phyloP scores from a whole-genome alignment of 768 basidiomycete genomes.

The Auricularia heimuer region DNA sequence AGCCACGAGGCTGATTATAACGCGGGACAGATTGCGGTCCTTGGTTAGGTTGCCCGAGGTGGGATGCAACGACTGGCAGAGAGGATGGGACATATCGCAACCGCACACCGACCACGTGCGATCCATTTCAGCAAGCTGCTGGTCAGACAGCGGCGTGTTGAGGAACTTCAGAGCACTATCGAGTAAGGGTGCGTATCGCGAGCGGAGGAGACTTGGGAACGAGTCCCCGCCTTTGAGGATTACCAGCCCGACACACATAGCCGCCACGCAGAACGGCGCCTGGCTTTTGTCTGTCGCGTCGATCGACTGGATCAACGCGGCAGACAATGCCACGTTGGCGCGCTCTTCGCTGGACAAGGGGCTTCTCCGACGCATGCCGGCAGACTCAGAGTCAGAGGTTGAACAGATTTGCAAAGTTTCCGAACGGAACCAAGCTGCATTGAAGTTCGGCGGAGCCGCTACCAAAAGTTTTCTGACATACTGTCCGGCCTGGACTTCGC shows the following conservation, averaged over 20 bases:
- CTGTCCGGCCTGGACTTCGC: too few relatives aligned
- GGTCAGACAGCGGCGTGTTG: background rate
- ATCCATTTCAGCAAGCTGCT: background rate
- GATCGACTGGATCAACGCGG: background rate
- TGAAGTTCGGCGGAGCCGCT: too few relatives aligned
- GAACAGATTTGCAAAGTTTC: too few relatives aligned
- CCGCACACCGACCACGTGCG: background rate
- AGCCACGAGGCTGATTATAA: background rate
- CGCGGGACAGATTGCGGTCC: background rate
- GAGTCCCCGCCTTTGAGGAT: background rate
- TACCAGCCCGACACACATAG: background rate
- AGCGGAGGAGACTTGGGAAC: background rate
- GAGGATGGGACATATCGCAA: background rate
- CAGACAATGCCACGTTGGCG: background rate
- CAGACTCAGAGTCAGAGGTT: background rate
- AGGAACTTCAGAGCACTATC: background rate
- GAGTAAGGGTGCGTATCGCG: background rate
- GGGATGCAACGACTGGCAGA: background rate
- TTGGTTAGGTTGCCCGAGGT: background rate
- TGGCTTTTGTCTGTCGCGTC: background rate
- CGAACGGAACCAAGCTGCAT: too few relatives aligned
- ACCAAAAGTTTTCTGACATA: too few relatives aligned
- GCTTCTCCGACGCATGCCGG: background rate
- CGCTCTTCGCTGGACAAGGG: background rate
- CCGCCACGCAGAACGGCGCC: background rate